Evolutionary conservation across 140 eudicot species (phyloP).

Genomic region (Flaveria floridana): DNA sequence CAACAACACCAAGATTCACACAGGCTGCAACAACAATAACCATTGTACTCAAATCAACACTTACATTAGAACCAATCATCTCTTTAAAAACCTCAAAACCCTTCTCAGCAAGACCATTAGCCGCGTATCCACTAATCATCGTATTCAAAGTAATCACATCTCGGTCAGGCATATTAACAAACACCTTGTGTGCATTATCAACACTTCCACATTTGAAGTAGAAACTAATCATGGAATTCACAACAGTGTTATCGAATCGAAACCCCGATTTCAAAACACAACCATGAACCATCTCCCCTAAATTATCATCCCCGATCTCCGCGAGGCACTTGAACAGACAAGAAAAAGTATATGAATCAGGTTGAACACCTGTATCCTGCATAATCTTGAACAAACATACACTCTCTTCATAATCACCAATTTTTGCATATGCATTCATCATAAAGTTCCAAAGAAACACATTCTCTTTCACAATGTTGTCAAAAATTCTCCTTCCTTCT

Average conservation of each 20-base stretch:
- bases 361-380: conserved; percentile 46
- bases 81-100: conserved; percentile 45
- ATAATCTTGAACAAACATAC: conserved; percentile 42
- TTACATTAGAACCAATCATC: conserved; percentile 38
- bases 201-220: conserved; percentile 43
- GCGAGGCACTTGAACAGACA: conserved; percentile 54
- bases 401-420: conserved; percentile 50
- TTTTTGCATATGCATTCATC: conserved; percentile 59
- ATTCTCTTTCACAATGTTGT: conserved; percentile 42
- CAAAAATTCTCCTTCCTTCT: conserved; percentile 50
- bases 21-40: conserved; percentile 53
- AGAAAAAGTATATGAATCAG: conserved; percentile 56
- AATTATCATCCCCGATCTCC: conserved; percentile 30
- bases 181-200: conserved; percentile 48
- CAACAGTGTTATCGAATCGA: conserved; percentile 47
- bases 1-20: conserved; percentile 30
- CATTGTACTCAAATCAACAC: conserved; percentile 53
- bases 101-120: conserved; percentile 38
- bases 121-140: conserved; percentile 62
- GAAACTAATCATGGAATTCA: conserved; percentile 53
- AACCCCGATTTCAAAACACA: conserved; percentile 43
- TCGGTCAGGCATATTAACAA: conserved; percentile 55
- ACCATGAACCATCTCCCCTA: conserved; percentile 53
- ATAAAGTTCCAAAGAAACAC: conserved; percentile 67
- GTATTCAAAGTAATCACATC: conserved; percentile 64